Conservation (phyloP, 2,329 filamentous ascomycete genomes). For the Pestalotiopsis sp. region DNA sequence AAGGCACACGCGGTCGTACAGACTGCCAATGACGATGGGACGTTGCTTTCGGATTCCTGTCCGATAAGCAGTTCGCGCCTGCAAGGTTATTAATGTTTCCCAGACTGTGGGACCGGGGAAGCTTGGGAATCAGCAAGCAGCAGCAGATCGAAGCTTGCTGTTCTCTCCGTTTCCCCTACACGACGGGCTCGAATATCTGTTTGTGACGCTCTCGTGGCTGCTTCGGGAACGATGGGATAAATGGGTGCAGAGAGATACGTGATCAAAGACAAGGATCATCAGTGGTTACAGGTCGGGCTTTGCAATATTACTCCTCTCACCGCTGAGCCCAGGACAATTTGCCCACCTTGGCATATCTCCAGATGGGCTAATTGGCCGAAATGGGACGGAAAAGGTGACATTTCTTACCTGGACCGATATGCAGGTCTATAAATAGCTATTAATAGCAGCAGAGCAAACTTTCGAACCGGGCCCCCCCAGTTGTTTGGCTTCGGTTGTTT, state of each 20-base stretch:
- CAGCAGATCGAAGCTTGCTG: no score
- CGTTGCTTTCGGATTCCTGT: not conserved
- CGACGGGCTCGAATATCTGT: no score
- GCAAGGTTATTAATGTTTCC: not conserved
- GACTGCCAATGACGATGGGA: not conserved
- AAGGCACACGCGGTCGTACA: no score
- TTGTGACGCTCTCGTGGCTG: no score
- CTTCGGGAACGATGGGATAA: not conserved
- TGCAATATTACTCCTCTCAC: not conserved
- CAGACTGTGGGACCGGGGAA: not conserved
- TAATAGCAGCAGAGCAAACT: constrained; percentile 26
- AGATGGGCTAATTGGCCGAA: constrained; percentile 8
- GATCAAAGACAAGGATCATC: not conserved
- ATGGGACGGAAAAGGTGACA: not conserved
- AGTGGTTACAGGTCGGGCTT: not conserved
- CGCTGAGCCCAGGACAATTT: not conserved
- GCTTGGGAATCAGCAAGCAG: no score
- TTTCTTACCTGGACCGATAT: not conserved
- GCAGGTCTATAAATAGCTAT: constrained; percentile 34
- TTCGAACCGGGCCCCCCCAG: not conserved
- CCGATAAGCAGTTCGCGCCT: not conserved
- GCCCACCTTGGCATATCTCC: not conserved
- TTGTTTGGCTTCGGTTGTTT: not conserved
- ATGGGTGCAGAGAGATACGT: not conserved
- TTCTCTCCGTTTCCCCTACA: no score